Evolutionary conservation across 2,329 filamentous ascomycete species (phyloP).

Genomic region (Fusarium sp.): DNA sequence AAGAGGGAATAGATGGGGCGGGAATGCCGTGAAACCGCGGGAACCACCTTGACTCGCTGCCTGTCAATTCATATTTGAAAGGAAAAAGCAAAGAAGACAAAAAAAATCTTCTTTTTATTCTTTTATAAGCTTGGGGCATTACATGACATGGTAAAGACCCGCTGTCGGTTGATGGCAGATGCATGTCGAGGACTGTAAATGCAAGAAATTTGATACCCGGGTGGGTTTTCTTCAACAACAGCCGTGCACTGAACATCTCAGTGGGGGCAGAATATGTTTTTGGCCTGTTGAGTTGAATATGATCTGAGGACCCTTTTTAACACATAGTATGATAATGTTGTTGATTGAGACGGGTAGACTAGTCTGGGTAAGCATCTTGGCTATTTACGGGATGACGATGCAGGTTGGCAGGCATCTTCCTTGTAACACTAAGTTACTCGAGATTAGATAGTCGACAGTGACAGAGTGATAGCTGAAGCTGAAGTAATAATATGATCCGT

Average conservation of each 20-base stretch:
- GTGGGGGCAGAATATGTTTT: not conserved
- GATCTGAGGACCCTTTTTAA: conserved; percentile 33
- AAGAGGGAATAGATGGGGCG: conserved; percentile 43
- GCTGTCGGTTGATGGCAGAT: conserved; percentile 18
- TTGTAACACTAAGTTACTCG: not conserved
- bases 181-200: not conserved
- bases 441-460: not conserved
- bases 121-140: not conserved
- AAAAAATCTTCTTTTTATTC: conserved; percentile 14
- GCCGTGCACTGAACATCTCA: not conserved
- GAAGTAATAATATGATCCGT: conserved; percentile 3
- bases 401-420: conserved; percentile 21
- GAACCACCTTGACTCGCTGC: conserved; percentile 19
- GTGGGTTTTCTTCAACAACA: conserved; percentile 8
- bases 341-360: too few species aligned
- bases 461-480: conserved; percentile 4
- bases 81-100: conserved; percentile 21
- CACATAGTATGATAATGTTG: not conserved
- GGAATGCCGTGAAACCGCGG: conserved; percentile 36
- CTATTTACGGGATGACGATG: conserved; percentile 20
- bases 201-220: conserved; percentile 17
- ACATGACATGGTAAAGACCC: conserved; percentile 2
- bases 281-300: not conserved
- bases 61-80: conserved; percentile 6
- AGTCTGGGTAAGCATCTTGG: conserved; percentile 1